A percentile compares a stretch with the other conserved stretches of the same genome.
These are phyloP conservation scores for Mycena filopes DNA, from an alignment of 768 basidiomycete species.

Conservation along the genomic window DNA sequence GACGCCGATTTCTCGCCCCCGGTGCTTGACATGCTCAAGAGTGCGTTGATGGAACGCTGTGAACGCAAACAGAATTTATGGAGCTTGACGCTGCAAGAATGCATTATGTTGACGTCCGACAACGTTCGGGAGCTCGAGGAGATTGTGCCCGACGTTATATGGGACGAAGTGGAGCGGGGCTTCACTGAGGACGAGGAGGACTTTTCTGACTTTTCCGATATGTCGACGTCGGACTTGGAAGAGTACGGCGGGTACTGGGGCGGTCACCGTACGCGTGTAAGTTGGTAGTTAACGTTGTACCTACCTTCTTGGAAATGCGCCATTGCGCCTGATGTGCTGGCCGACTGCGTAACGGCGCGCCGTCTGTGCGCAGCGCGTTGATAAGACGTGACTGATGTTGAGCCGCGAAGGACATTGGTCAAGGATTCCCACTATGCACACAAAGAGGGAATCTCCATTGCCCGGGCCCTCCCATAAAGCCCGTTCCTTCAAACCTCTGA, in stretches of 20 bases:
- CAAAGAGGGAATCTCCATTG: background rate
- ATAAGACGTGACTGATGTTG: too few species aligned
- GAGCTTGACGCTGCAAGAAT: conserved; percentile 41
- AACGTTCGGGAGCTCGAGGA: conserved; percentile 40
- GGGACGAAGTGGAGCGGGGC: conserved; percentile 46
- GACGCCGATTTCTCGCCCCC: conserved; percentile 36
- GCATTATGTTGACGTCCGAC: conserved; percentile 34
- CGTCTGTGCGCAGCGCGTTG: too few species aligned
- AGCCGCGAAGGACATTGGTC: too few species aligned
- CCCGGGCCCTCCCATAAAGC: conserved; percentile 5
- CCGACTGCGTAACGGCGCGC: too few species aligned
- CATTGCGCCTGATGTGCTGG: too few species aligned
- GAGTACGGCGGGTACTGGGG: conserved; percentile 1
- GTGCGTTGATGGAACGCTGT: conserved; percentile 44
- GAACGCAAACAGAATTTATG: conserved; percentile 43
- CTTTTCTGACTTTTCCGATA: too few species aligned
- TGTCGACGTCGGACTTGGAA: conserved; percentile 10
- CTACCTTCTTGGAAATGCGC: too few species aligned
- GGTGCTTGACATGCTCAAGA: conserved; percentile 29
- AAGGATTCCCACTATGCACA: conserved; percentile 13
- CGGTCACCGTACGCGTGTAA: too few species aligned
- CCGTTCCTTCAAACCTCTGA: conserved; percentile 9
- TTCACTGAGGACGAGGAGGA: conserved; percentile 35
- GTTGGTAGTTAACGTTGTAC: too few species aligned
- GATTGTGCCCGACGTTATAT: conserved; percentile 45